A percentile compares a stretch with the other conserved stretches of the same genome.
These are phyloP conservation scores for Leccinellum albellum DNA, from an alignment of 768 basidiomycete genomes.

Conservation along the genomic window DNA sequence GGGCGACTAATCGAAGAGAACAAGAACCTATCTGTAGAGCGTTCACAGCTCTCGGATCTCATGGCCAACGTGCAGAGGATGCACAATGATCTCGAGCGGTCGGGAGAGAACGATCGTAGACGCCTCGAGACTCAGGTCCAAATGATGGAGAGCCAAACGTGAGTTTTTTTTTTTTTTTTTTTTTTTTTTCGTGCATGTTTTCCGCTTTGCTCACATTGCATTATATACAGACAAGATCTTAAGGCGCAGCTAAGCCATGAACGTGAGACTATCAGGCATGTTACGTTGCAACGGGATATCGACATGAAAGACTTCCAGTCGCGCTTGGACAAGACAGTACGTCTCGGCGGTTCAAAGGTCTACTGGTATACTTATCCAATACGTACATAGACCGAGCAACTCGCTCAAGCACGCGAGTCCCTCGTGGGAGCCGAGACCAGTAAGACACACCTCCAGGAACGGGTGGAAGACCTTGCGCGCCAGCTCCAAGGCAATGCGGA, in stretches of 20 bases:
- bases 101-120: constrained; percentile 76
- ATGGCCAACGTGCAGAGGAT: constrained; percentile 89
- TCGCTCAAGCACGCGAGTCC: constrained; percentile 64
- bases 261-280: constrained; percentile 67
- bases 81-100: constrained; percentile 82
- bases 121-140: constrained; percentile 79
- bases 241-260: constrained; percentile 67
- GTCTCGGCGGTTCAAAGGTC: constrained; percentile 19
- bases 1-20: constrained; percentile 82
- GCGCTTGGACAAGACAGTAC: constrained; percentile 66
- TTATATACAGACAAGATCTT: constrained; percentile 60
- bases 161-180: constrained; percentile 22
- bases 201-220: not conserved
- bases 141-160: constrained; percentile 78
- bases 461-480: constrained; percentile 40
- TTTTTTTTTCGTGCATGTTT: not conserved
- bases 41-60: constrained; percentile 80
- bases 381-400: constrained; percentile 50
- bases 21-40: constrained; percentile 70
- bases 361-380: constrained; percentile 13
- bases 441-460: constrained; percentile 74
- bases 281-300: constrained; percentile 77
- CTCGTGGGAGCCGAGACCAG: constrained; percentile 73
- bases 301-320: constrained; percentile 72
- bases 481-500: constrained; percentile 76